Base-by-base conservation (phyloP, 2,329 filamentous ascomycete genomes). In the Chlorencoelia australis region DNA sequence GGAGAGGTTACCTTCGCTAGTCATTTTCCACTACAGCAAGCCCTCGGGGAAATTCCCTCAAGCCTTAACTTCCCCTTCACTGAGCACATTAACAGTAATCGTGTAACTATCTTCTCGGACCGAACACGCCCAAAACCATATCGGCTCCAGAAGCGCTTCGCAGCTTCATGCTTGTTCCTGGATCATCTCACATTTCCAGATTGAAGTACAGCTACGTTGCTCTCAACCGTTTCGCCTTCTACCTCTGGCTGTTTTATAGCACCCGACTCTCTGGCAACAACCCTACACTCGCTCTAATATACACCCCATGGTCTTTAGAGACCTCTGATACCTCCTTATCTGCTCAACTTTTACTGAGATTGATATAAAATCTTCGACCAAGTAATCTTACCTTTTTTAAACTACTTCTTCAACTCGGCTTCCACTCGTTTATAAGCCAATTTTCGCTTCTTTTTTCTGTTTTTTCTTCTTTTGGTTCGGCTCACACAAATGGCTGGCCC, bases 401-500 rank as follows among this genome's bases (percentile, higher is more conserved):
- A 39, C 46, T 48, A 35, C 33, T 34, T 49, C 37, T 47, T 47
- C 50, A n/a, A n/a, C 48, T 45, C 42, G 52, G 53, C 53, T 55
- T 55, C 56, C 53, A 55, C 54, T 56, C 50, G 52, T 54, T 54
- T 51, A 55, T 55, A 49, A 48, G 30, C 45, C 49, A 51, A 53
- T 60, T 54, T 53, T 53, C 54, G 57, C 37, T 42, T 34, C 35
- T 38, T 43, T 41, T 35, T 35, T 26, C 30, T 38, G 30, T 40
- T 37, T 39, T 41, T 36, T 33, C 27, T 32, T 41, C 29, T 39
- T 39, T 39, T 37, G 32, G 33, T 27, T 35, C 24, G 50, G 48
- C 59, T 47, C 49, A 48, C 54, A 53, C 59, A 61, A 71, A 95
- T 95, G 88, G 84, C 87, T 67, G 86, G 87, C 65, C 85, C 86